phyloP scores from a whole-genome alignment of 208 protist genomes.

The Leishmania tarentolae region DNA sequence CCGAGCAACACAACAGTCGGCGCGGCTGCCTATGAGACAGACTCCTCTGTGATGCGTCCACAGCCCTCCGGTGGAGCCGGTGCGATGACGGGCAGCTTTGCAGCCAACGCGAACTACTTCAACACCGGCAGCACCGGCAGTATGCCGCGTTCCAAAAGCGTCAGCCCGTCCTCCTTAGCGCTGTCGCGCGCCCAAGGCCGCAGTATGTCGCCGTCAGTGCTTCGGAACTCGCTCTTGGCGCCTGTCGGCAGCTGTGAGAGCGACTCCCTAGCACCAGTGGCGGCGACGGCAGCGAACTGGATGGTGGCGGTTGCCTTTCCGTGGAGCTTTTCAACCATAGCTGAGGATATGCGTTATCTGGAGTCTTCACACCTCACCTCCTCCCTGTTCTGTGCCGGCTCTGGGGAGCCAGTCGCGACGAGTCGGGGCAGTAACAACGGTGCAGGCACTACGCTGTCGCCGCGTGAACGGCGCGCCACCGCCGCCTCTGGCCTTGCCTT shows the following conservation, averaged over 20 bases:
- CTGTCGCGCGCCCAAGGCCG: background rate
- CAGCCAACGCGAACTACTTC: background rate
- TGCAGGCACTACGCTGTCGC: slow-evolving; percentile 13
- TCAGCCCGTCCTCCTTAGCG: slow-evolving; percentile 7
- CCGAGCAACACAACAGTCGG: slow-evolving; percentile 11
- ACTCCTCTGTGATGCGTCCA: slow-evolving; percentile 6
- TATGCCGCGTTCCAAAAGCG: slow-evolving; percentile 9
- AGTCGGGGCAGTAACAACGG: background rate
- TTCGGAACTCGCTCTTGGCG: background rate
- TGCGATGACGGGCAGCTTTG: background rate
- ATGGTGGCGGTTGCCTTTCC: slow-evolving; percentile 60
- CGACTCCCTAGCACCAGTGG: background rate
- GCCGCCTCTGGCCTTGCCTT: slow-evolving; percentile 15
- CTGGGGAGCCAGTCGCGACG: background rate
- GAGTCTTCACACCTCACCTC: slow-evolving; percentile 46
- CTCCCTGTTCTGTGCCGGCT: slow-evolving; percentile 18
- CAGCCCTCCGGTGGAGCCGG: background rate
- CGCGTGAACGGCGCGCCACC: background rate
- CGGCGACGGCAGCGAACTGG: slow-evolving; percentile 12
- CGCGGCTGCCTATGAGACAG: slow-evolving; percentile 10
- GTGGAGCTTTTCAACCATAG: slow-evolving; percentile 35
- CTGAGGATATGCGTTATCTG: slow-evolving; percentile 74
- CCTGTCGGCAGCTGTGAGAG: background rate
- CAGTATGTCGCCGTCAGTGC: slow-evolving; percentile 4
- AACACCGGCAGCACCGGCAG: background rate